Evolutionary conservation across 1,284 basidiomycete species (phyloP).

Genomic region (Porogramme epimiltina): DNA sequence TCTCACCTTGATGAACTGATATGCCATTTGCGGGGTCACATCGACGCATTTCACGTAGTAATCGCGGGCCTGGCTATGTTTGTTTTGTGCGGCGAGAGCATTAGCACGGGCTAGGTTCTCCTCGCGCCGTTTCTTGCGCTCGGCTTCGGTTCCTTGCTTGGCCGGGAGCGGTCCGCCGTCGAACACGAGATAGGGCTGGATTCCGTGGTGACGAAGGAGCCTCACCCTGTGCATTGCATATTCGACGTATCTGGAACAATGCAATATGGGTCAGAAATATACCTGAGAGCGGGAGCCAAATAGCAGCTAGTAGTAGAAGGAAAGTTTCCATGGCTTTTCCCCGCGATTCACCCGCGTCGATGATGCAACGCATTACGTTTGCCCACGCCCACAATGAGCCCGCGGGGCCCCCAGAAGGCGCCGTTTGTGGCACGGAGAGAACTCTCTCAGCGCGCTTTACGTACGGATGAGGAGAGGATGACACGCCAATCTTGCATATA

Average conservation of each 20-base stretch:
- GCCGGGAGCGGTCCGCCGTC: conserved; percentile 96
- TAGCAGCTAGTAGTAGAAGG: conserved; percentile 3
- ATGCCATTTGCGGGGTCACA: conserved; percentile 97
- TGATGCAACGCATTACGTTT: conserved; percentile 9
- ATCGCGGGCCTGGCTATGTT: conserved; percentile 81
- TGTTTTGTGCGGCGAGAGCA: conserved; percentile 75
- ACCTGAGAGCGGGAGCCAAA: conserved; percentile 7
- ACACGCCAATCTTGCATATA: conserved; percentile 15
- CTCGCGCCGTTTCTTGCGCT: conserved; percentile 72
- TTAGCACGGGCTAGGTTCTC: conserved; percentile 74
- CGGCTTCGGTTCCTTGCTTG: conserved; percentile 88
- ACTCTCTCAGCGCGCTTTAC: conserved; percentile 8
- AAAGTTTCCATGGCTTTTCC: conserved; percentile 6
- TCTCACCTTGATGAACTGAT: conserved; percentile 90
- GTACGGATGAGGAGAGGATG: conserved; percentile 20
- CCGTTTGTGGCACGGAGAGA: background rate
- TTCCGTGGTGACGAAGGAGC: conserved; percentile 82
- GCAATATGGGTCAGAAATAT: conserved; percentile 6
- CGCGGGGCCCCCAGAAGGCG: conserved; percentile 13
- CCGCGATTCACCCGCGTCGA: conserved; percentile 16
- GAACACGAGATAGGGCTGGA: conserved; percentile 93
- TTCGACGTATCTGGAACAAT: conserved; percentile 79
- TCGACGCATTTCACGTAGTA: conserved; percentile 91
- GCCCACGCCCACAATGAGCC: conserved; percentile 12
- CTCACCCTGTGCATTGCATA: conserved; percentile 94